Evolutionary conservation across 106 monocot species (phyloP), one percentile per base, ranked within the genome.

Genomic region (Dendrobium chrysotoxum): DNA sequence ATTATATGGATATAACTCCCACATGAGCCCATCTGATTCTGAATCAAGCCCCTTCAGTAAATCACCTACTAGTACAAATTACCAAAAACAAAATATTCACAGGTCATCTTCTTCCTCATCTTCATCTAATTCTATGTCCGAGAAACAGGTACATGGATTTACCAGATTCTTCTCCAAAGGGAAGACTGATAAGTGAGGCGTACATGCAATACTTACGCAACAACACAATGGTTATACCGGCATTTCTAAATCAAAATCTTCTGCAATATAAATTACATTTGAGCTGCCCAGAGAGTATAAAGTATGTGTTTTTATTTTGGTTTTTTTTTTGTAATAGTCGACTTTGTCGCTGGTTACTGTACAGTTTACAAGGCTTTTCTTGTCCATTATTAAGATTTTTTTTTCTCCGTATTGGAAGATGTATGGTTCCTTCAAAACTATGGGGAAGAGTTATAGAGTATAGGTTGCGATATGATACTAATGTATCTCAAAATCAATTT

Each of bases 121-220:
- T 23, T 46, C 76, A 45, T 46, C 66, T 64, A 82, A 41, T 65
- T 65, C 64, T 9, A 4, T 23, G 25, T 65, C 64, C 0, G 82
- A 82, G 16, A 82, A 47, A 21, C 82, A 76, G 11, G 35, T 35
- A 12, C 75, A 64, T 45, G 82, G 45, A 0, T 77, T 82, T 41
- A 66, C 75, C 45, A 64, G 76, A 28, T 77, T 82, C 45, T 82
- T 82, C 66, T 82, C 77, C 65, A 71, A 38, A 71, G 31, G 65
- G 40, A 75, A 81, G 41, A 75, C 40, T 41, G 81, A 75, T 0
- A 73, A 45, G 38, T 75, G 55, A 45, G 44, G 18, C 45, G 25
- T 26, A 65, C 50, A 15, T 13, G 13, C 15, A 8, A 50, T 50
- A 13, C 2, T 50, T 50, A 12, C 0, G 50, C 7, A 12, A 46